phyloP scores from a whole-genome alignment of 2,329 filamentous ascomycete genomes.

The Setomelanomma holmii region DNA sequence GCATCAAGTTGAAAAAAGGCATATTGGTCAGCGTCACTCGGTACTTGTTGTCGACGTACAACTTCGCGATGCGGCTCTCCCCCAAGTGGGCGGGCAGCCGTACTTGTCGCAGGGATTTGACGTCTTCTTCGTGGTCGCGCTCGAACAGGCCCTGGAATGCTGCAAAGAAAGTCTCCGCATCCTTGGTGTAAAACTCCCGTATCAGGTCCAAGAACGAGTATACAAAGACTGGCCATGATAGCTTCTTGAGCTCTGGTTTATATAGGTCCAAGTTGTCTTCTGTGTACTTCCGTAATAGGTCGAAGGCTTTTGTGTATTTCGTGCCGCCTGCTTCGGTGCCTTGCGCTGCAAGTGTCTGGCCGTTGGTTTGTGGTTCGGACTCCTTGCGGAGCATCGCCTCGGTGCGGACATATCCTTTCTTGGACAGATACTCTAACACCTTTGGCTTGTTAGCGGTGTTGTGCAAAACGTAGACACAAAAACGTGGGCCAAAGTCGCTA shows the following conservation, averaged over 20 bases:
- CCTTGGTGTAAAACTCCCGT: slow-evolving; percentile 71
- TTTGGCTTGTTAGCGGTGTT: slow-evolving; percentile 39
- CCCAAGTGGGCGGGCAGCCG: slow-evolving; percentile 78
- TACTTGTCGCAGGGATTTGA: slow-evolving; percentile 76
- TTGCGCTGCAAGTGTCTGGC: slow-evolving; percentile 71
- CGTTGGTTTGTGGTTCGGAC: slow-evolving; percentile 83
- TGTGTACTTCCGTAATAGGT: slow-evolving; percentile 79
- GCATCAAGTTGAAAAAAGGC: slow-evolving; percentile 81
- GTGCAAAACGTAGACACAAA: not conserved
- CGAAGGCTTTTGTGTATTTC: slow-evolving; percentile 79
- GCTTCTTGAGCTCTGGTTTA: slow-evolving; percentile 84
- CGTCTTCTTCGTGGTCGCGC: slow-evolving; percentile 78
- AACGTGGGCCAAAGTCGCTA: not conserved
- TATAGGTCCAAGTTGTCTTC: slow-evolving; percentile 93
- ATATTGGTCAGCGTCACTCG: slow-evolving; percentile 87
- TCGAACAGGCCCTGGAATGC: slow-evolving; percentile 74
- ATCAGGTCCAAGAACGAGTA: slow-evolving; percentile 89
- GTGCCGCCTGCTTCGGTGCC: slow-evolving; percentile 74
- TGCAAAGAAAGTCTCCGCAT: slow-evolving; percentile 76
- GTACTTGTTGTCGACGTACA: slow-evolving; percentile 88
- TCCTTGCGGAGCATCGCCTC: slow-evolving; percentile 93
- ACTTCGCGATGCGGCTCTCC: slow-evolving; percentile 77
- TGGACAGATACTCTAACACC: slow-evolving; percentile 94
- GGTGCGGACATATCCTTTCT: slow-evolving; percentile 91
- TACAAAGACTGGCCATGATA: slow-evolving; percentile 93